phyloP scores from a whole-genome alignment of 1,139 yeast species.

The Chernovozyma aurita region DNA sequence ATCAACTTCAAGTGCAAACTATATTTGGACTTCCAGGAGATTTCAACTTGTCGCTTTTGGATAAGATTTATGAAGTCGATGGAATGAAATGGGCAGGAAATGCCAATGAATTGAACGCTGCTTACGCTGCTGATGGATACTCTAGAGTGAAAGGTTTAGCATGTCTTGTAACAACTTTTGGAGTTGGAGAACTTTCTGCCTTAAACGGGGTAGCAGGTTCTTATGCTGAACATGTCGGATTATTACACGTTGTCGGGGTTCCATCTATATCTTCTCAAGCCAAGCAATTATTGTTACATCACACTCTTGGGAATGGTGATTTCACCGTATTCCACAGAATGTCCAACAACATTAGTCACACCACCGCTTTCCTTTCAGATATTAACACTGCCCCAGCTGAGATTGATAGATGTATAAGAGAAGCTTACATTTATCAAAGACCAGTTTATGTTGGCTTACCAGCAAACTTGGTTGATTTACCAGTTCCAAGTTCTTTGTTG shows the following conservation, averaged over 20 bases:
- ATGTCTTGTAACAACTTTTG: constrained; percentile 61
- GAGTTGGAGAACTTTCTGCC: constrained; percentile 63
- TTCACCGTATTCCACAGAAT: constrained; percentile 74
- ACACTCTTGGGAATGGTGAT: constrained; percentile 81
- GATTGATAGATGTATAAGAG: constrained; percentile 33
- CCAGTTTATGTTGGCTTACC: constrained; percentile 39
- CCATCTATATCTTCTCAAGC: constrained; percentile 63
- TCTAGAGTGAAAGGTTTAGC: constrained; percentile 56
- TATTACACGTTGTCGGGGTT: constrained; percentile 53
- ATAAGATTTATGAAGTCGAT: constrained; percentile 58
- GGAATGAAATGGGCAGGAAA: constrained; percentile 66
- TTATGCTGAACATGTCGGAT: constrained; percentile 56
- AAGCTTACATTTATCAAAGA: constrained; percentile 33
- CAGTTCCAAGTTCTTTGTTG: constrained; percentile 26
- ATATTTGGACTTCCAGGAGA: constrained; percentile 81
- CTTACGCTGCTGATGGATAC: constrained; percentile 71
- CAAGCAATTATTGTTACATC: constrained; percentile 48
- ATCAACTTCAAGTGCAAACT: constrained; percentile 58
- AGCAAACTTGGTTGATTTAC: constrained; percentile 32
- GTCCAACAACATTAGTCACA: constrained; percentile 34
- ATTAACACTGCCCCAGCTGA: constrained; percentile 26
- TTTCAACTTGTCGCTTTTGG: constrained; percentile 65
- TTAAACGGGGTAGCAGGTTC: constrained; percentile 57
- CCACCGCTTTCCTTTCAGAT: constrained; percentile 29
- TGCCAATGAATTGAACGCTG: constrained; percentile 69